Evolutionary conservation across 306 rosid genomes (phyloP).

Genomic region (Trifolium repens): DNA sequence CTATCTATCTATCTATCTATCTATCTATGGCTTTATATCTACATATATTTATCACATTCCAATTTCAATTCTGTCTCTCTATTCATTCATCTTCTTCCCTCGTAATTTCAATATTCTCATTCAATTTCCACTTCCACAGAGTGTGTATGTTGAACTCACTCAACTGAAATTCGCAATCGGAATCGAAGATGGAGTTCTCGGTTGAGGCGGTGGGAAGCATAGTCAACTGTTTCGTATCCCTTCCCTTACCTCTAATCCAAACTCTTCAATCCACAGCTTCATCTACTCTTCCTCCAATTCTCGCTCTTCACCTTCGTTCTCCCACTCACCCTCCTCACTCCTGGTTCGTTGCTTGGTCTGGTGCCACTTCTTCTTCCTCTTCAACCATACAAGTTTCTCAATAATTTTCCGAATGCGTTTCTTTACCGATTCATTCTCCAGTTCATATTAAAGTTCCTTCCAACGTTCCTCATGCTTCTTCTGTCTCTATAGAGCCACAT

Average conservation of each 20-base stretch:
- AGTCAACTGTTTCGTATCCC: conserved; percentile 75
- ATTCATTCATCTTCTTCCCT: too few species aligned
- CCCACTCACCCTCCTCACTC: conserved; percentile 39
- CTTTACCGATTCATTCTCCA: conserved; percentile 52
- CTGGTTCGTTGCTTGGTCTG: conserved; percentile 93
- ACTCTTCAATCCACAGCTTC: conserved; percentile 64
- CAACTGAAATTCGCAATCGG: not conserved
- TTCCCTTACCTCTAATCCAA: conserved; percentile 75
- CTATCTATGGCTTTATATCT: too few species aligned
- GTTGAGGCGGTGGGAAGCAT: conserved; percentile 65
- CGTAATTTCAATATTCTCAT: too few species aligned
- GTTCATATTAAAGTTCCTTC: conserved; percentile 73
- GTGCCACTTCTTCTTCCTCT: conserved; percentile 75
- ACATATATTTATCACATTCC: too few species aligned
- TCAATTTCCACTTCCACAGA: too few species aligned
- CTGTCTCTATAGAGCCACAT: conserved; percentile 69
- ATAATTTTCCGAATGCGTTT: conserved; percentile 83
- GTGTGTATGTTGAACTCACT: not conserved
- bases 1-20: too few species aligned
- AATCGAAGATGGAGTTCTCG: conserved; percentile 58
- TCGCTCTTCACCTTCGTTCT: conserved; percentile 80
- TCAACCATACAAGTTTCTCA: conserved; percentile 64
- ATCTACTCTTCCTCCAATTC: conserved; percentile 50
- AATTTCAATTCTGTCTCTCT: too few species aligned
- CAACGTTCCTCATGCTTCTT: conserved; percentile 68